Evolutionary conservation across 2,329 filamentous ascomycete genomes (phyloP).

Genomic region (Rhexocercosporidium sp.): DNA sequence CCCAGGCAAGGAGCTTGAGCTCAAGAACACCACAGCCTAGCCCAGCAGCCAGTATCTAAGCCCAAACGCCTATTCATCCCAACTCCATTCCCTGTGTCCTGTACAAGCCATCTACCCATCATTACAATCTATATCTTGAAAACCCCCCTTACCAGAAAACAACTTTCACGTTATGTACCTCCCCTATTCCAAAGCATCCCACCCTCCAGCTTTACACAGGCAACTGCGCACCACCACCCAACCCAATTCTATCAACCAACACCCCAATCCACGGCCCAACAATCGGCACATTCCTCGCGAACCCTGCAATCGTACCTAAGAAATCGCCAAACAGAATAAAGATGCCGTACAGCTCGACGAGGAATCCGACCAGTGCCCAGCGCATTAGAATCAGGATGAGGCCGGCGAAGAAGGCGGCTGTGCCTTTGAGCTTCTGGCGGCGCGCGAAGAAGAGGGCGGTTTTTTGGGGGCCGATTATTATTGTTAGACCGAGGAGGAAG

Average conservation of each 20-base stretch:
- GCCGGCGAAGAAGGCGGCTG: constrained; percentile 83
- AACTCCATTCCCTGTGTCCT: constrained; percentile 1
- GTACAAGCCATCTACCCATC: constrained; percentile 1
- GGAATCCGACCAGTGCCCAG: constrained; percentile 91
- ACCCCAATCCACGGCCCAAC: constrained; percentile 85
- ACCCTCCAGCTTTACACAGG: constrained; percentile 64
- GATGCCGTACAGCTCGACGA: constrained; percentile 91
- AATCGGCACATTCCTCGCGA: constrained; percentile 83
- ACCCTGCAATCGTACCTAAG: constrained; percentile 87
- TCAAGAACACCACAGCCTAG: constrained; percentile 18
- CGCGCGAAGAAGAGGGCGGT: constrained; percentile 94
- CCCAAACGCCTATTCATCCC: constrained; percentile 28
- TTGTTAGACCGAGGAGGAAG: constrained; percentile 93
- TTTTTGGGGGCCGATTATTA: constrained; percentile 92
- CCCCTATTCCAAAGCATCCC: constrained; percentile 48
- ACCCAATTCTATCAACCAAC: constrained; percentile 71
- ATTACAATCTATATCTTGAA: constrained; percentile 9
- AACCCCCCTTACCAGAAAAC: not conserved
- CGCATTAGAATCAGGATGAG: constrained; percentile 84
- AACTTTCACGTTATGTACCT: not conserved
- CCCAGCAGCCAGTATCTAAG: constrained; percentile 17
- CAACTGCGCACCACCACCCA: constrained; percentile 76
- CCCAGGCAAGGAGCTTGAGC: constrained; percentile 28
- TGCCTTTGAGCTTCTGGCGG: constrained; percentile 90
- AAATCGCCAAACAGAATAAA: constrained; percentile 95